Evolutionary conservation across 2,329 filamentous ascomycete species (phyloP).

Genomic region (Epichloe baconii): DNA sequence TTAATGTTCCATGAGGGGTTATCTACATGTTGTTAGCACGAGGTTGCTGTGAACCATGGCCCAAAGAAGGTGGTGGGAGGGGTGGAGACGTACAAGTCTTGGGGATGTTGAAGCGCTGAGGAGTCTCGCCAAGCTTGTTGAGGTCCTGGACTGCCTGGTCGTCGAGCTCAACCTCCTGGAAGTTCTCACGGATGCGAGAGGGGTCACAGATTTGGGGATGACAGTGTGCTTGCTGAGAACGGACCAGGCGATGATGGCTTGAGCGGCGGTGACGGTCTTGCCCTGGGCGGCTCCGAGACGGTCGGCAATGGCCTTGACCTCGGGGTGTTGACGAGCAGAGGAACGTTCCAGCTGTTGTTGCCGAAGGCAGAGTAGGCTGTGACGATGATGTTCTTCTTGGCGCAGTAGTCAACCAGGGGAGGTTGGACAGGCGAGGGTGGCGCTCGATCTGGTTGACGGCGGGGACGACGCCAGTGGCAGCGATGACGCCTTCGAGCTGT

Average conservation of each 20-base stretch:
- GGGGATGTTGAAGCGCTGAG: slow-evolving; percentile 32
- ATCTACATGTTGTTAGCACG: slow-evolving; percentile 18
- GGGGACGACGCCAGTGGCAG: slow-evolving; percentile 41
- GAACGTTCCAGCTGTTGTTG: slow-evolving; percentile 29
- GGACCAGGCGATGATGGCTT: slow-evolving; percentile 44
- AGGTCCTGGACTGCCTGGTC: slow-evolving; percentile 47
- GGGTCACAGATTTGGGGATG: slow-evolving; percentile 64
- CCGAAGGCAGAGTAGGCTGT: slow-evolving; percentile 51
- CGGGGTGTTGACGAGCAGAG: slow-evolving; percentile 46
- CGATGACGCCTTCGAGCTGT: slow-evolving; percentile 39
- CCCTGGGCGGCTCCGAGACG: slow-evolving; percentile 21
- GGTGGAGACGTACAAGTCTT: slow-evolving; percentile 22
- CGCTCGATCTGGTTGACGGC: slow-evolving; percentile 60
- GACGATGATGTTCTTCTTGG: slow-evolving; percentile 49
- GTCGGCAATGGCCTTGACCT: slow-evolving; percentile 43
- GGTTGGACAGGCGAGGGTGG: slow-evolving; percentile 48
- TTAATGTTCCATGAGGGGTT: slow-evolving; percentile 43
- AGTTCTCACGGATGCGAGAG: slow-evolving; percentile 56
- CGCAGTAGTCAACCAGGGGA: slow-evolving; percentile 45
- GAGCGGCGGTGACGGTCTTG: slow-evolving; percentile 27
- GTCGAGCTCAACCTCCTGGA: slow-evolving; percentile 49
- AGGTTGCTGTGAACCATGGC: slow-evolving; percentile 4
- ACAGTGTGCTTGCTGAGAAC: slow-evolving; percentile 50
- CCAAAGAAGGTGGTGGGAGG: neutral
- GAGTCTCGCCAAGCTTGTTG: slow-evolving; percentile 44